phyloP scores from a whole-genome alignment of 2,329 filamentous ascomycete species.

The Lachnellula hyalina region DNA sequence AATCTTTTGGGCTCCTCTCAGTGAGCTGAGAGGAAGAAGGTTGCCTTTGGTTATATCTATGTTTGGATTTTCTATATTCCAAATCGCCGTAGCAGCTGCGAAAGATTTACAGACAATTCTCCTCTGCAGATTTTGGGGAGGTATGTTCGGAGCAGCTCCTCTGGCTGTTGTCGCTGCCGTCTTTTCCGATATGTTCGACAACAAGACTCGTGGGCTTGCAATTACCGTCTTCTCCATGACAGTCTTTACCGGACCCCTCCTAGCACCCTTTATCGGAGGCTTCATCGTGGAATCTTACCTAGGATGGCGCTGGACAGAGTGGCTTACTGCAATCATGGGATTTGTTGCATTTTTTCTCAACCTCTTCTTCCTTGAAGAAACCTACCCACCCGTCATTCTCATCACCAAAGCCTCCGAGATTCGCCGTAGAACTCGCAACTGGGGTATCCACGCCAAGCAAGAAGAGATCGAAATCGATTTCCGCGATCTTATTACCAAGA shows the following conservation, averaged over 20 bases:
- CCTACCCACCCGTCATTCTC: conserved; percentile 64
- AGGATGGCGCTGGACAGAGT: conserved; percentile 72
- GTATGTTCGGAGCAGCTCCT: conserved; percentile 66
- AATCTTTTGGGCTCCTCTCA: conserved; percentile 66
- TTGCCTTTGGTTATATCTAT: conserved; percentile 56
- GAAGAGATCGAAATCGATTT: conserved; percentile 67
- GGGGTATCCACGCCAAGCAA: conserved; percentile 67
- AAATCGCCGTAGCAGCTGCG: conserved; percentile 57
- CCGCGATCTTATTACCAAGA: conserved; percentile 56
- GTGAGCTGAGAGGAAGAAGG: conserved; percentile 64
- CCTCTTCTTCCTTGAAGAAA: conserved; percentile 60
- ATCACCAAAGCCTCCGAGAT: conserved; percentile 56
- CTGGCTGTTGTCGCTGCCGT: conserved; percentile 65
- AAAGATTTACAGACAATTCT: conserved; percentile 66
- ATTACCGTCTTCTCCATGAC: conserved; percentile 55
- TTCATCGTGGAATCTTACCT: conserved; percentile 58
- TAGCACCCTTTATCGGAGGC: conserved; percentile 65
- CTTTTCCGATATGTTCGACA: conserved; percentile 68
- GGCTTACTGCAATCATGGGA: conserved; percentile 58
- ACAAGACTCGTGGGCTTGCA: conserved; percentile 53
- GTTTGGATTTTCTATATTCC: conserved; percentile 67
- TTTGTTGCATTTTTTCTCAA: conserved; percentile 54
- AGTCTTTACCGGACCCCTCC: conserved; percentile 61
- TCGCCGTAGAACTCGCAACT: conserved; percentile 59
- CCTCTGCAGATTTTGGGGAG: conserved; percentile 67